Base-by-base conservation (phyloP, 164 flowering plant species). In the Magnolia officinalis region DNA sequence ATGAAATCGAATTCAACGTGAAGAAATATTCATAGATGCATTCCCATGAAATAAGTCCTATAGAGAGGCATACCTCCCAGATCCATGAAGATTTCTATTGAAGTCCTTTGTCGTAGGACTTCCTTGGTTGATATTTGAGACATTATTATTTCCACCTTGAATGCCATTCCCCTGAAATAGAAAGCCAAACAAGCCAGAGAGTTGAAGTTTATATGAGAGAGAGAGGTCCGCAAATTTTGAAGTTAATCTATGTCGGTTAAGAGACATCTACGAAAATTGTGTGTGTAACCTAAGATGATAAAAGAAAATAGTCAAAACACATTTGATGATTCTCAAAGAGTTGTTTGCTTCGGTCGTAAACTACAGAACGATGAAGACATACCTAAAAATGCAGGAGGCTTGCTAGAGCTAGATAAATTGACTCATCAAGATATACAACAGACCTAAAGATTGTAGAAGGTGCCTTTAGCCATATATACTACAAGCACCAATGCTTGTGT, bases 71-170 rank as follows among this genome's bases (percentile, higher is more conserved):
- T 23, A 68, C 71, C 71, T 68, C 50, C 18, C 29, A 31, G 7
- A 14, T 31, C 45, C 71, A 24, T 68, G 29, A 16, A 29, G 13
- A 68, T 68, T 29, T 68, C 51, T 37, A 8, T 8, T 16, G 50
- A 68, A 68, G 29, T 68, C 31, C 71, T 68, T 68, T 9, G n/a
- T 37, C 29, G 50, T 68, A 68, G 71, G 50, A 29, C n/a, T 68
- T 68, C 71, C 71, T 19, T 68, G 71, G 31, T 31, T 68, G 71
- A 16, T 26, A 29, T 26, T 14, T 31, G 71, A 68, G 19, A 18
- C 8, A 29, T 31, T 16, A 68, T 68, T 68, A 14, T 31, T 29
- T 24, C 71, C 11, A 11, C 50, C 31, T 1, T 29, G 13, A 65
- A 65, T 29, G 24, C 13, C 31, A 68, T 29, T 37, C 71, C 71